Evolutionary conservation across 2,329 filamentous ascomycete genomes (phyloP).

Genomic region (Tolypocladium album): DNA sequence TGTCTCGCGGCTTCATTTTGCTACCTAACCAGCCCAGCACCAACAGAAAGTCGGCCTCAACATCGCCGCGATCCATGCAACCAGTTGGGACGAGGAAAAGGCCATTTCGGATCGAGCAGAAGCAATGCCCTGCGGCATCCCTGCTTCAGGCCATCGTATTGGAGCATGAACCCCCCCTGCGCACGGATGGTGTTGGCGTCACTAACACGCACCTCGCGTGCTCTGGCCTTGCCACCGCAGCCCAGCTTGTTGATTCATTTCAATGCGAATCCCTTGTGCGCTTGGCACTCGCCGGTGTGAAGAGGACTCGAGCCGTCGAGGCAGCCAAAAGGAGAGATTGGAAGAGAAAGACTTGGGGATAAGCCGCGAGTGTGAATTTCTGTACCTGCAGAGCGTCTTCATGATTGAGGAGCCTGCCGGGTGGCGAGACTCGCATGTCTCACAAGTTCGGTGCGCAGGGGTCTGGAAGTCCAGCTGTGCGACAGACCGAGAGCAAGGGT

Average conservation of each 20-base stretch:
- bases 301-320: background rate
- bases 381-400: background rate
- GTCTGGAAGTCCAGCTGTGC: background rate
- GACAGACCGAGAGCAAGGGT: background rate
- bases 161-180: background rate
- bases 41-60: background rate
- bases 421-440: background rate
- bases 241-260: background rate
- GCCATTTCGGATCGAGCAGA: background rate
- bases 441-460: background rate
- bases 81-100: background rate
- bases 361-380: background rate
- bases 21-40: background rate
- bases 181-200: background rate
- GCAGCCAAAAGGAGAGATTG: background rate
- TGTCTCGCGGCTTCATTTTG: background rate
- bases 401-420: background rate
- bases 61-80: background rate
- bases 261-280: background rate
- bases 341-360: background rate
- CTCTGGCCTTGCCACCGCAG: background rate
- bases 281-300: background rate
- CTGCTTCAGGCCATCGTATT: background rate
- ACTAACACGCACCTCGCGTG: background rate
- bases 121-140: background rate